A percentile compares a stretch with the other conserved stretches of the same genome.
Conservation (phyloP, 1,139 yeast species). For the Suhomyces terraborum region DNA sequence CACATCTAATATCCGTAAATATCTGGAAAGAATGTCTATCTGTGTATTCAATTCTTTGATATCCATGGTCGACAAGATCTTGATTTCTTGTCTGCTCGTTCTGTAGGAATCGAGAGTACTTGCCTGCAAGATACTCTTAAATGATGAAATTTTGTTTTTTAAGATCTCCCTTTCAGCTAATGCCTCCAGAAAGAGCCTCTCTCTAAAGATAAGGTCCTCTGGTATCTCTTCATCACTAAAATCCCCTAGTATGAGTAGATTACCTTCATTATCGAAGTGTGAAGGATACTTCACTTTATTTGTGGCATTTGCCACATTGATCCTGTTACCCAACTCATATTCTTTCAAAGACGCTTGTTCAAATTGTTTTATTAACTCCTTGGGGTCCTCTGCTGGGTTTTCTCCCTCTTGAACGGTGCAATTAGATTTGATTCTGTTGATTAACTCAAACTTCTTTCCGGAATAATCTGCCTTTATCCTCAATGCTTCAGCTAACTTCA, state of each 20-base stretch:
- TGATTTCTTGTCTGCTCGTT: neutral
- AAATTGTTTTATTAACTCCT: constrained; percentile 1
- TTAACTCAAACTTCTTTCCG: neutral
- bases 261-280: constrained; percentile 1
- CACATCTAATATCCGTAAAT: neutral
- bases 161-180: constrained; percentile 1
- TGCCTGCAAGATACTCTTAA: neutral
- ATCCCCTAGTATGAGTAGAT: neutral
- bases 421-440: neutral
- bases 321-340: neutral
- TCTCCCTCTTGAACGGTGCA: constrained; percentile 1
- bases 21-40: neutral
- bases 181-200: neutral
- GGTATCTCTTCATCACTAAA: neutral
- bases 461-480: constrained; percentile 2
- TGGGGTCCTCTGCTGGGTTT: neutral
- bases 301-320: constrained; percentile 1
- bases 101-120: neutral
- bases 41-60: neutral
- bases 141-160: neutral
- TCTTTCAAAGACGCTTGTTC: neutral
- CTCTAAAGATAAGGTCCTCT: neutral
- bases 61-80: constrained; percentile 1
- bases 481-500: constrained; percentile 12
- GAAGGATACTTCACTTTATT: neutral